Evolutionary conservation across 495 filamentous ascomycete genomes (phyloP), one percentile per base, ranked within the genome.

Genomic region (Aspergillus sclerotioniger): DNA sequence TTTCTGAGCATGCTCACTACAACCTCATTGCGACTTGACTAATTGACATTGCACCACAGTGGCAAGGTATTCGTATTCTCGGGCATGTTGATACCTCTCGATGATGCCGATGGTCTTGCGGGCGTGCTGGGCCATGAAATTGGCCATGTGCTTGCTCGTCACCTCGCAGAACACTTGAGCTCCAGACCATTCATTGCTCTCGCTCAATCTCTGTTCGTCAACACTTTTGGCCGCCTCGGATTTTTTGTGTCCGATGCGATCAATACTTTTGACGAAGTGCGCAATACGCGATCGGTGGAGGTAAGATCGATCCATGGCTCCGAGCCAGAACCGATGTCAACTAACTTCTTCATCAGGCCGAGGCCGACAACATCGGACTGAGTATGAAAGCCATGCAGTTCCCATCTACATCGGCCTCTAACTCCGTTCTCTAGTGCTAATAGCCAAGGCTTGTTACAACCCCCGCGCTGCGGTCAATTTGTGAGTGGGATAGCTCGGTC

Each of bases 51-150:
- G 16, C 41, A 48, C 19, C 33, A 16, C 55, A 85, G 84, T 8
- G 92, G 92, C 2, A 95, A 96, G 64, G 92, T 98, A 16, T 96
- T 97, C 64, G 92, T 98, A 6, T 96, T 88, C 61, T 89, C 84
- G 35, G 89, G 93, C 17, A 88, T 98, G 17, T 65, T 98, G 45
- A 83, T n/a, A 84, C 2, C 76, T 96, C 15, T 89, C 47, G 54
- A 75, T 43, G 83, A 79, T 51, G 89, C 96, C 33, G 82, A 90
- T 62, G 90, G 88, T 0, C 72, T 97, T 16, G 93, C 93, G 13
- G 84, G 91, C 3, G 89, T 97, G 1, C 74, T 97, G 8, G 90
- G 90, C 6, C 93, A 98, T 68, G 93, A 97, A 75, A 96, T 98
- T 57, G 90, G 91, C n/a, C 93, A 98, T 67, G 90, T 90, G 37